These are phyloP conservation scores for Geranomyces variabilis DNA, from an alignment of 192 early-diverging fungal genomes.

Conservation along the genomic window DNA sequence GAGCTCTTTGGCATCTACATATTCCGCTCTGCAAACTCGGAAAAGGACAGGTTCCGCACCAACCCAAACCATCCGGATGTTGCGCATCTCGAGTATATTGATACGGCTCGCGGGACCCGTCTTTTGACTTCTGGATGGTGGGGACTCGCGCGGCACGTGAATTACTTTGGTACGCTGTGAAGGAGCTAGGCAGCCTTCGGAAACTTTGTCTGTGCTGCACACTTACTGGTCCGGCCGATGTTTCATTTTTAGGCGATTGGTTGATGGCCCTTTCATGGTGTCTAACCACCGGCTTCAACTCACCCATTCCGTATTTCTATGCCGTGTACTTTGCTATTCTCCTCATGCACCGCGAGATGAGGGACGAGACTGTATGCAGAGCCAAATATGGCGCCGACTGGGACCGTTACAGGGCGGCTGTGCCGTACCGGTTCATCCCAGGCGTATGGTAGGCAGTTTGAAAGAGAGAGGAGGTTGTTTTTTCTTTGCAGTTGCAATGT, in stretches of 20 bases:
- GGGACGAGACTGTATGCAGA: conserved; percentile 89
- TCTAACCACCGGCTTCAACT: conserved; percentile 78
- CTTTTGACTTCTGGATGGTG: conserved; percentile 92
- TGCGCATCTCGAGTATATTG: conserved; percentile 79
- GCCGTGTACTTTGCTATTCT: conserved; percentile 88
- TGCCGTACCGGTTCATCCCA: conserved; percentile 87
- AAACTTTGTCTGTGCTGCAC: too few relatives aligned
- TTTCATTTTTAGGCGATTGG: conserved; percentile 78
- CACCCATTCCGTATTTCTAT: conserved; percentile 92
- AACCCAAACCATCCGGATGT: conserved; percentile 40
- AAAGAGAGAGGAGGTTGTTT: too few relatives aligned
- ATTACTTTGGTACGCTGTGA: conserved; percentile 74
- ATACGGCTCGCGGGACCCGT: conserved; percentile 78
- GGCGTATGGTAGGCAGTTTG: conserved; percentile 21
- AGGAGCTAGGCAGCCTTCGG: too few relatives aligned
- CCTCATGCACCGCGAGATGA: conserved; percentile 82
- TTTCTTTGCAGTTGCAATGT: too few relatives aligned
- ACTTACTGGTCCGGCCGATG: not conserved
- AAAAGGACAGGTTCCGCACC: conserved; percentile 90
- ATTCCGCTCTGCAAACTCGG: conserved; percentile 85
- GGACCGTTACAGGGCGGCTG: conserved; percentile 79
- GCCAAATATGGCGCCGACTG: conserved; percentile 94
- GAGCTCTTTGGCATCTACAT: conserved; percentile 77
- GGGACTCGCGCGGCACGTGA: conserved; percentile 91
- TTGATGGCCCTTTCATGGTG: conserved; percentile 89